Base-by-base conservation (phyloP, 75 land plant species). In the Gnetum montanum region DNA sequence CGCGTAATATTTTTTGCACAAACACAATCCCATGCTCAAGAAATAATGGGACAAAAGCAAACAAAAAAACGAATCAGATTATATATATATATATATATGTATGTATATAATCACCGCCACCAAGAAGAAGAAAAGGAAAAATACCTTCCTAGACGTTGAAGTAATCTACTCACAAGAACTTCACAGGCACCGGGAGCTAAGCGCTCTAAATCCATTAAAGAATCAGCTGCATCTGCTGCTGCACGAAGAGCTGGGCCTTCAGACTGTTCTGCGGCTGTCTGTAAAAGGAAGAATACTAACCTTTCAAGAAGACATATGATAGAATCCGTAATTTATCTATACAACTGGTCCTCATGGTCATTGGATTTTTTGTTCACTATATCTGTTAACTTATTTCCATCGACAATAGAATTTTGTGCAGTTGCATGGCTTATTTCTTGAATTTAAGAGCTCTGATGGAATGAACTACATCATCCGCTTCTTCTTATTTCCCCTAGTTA, bases 121-220 rank as follows among this genome's bases (percentile, higher is more conserved):
- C n/a, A 38, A 16, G 48, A 31, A 18, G 16, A 12, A n/a, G n/a
- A n/a, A n/a, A n/a, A n/a, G n/a, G n/a, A n/a, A n/a, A n/a, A n/a
- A 48, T 43, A 93, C 98, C 96, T 89, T 63, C 69, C 87, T 35
- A 93, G 47, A 47, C 68, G 70, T 27, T 82, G 80, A 57, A 93
- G 82, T 43, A 93, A 71, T 62, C 59, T 89, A 53, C 76, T 74
- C 31, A 89, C 70, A 58, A 93, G 61, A 40, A 75, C 74, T 73
- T 89, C 98, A 78, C 84, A 93, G 8, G 86, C 88, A 33, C 96
- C 96, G 46, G 98, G 90, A 19, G 70, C 82, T 31, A 60, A 18
- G 13, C 74, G 80, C 47, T 73, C 98, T 77, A 93, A 62, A 41
- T 93, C 75, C 51, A 77, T 73, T 35, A 93, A 64, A 6, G 90